Conservation (phyloP, 352 stramenopile species). For the Phytopythium ostracodes region DNA sequence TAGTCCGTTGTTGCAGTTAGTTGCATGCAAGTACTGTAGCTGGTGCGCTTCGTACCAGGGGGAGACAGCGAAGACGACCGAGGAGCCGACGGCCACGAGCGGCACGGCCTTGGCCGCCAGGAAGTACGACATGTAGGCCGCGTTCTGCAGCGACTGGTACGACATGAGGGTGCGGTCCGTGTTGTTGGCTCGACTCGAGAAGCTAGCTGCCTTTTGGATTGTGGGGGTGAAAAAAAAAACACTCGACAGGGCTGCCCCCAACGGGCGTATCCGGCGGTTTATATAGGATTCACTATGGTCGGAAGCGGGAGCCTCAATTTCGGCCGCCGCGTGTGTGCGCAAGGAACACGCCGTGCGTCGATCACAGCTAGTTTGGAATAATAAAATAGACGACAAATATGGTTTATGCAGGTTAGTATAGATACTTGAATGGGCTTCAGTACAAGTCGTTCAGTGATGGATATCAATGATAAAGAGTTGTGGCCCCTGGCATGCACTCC, state of each 20-base stretch:
- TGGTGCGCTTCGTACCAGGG: conserved; percentile 36
- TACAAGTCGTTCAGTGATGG: too few relatives aligned
- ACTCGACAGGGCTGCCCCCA: background rate
- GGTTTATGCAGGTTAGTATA: too few relatives aligned
- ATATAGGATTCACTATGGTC: background rate
- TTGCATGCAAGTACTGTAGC: too few relatives aligned
- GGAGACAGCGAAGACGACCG: conserved; percentile 65
- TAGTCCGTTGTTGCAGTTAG: too few relatives aligned
- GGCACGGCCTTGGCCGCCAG: conserved; percentile 58
- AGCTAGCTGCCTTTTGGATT: background rate
- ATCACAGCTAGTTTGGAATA: too few relatives aligned
- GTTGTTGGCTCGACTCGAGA: too few relatives aligned
- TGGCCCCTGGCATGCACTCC: background rate
- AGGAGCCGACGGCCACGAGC: conserved; percentile 51
- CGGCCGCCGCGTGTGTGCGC: too few relatives aligned
- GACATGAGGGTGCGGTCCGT: conserved; percentile 28
- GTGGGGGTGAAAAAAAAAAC: background rate
- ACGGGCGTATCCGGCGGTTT: background rate
- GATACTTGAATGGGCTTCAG: too few relatives aligned
- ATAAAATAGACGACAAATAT: too few relatives aligned
- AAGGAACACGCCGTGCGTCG: too few relatives aligned
- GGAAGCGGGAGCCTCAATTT: background rate
- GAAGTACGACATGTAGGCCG: conserved; percentile 69
- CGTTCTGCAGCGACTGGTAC: conserved; percentile 58
- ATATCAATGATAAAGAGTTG: background rate